Percentiles rank a stretch among this genome's conserved stretches.
phyloP scores from a whole-genome alignment of 2,329 filamentous ascomycete species.

The Fusarium domesticum region DNA sequence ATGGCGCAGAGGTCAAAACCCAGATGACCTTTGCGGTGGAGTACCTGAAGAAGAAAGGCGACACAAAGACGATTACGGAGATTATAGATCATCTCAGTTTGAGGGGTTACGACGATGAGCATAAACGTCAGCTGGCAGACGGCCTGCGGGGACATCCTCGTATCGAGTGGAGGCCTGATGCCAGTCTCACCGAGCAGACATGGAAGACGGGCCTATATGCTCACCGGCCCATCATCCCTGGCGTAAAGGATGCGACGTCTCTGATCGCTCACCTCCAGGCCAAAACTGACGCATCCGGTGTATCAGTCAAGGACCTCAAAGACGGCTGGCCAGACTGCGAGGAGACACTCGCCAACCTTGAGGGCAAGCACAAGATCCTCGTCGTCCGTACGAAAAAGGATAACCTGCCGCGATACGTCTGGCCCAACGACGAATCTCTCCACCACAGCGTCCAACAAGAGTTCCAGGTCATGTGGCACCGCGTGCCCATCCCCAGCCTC shows the following conservation, averaged over 20 bases:
- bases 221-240: constrained; percentile 76
- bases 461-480: constrained; percentile 80
- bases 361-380: constrained; percentile 73
- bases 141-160: constrained; percentile 65
- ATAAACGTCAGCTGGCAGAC: constrained; percentile 62
- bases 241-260: constrained; percentile 73
- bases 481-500: constrained; percentile 70
- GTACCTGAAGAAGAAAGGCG: constrained; percentile 70
- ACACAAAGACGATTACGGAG: constrained; percentile 67
- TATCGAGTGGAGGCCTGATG: constrained; percentile 55
- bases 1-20: constrained; percentile 77
- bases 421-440: constrained; percentile 80
- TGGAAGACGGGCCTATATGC: constrained; percentile 71
- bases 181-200: constrained; percentile 61
- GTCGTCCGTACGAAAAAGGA: constrained; percentile 93
- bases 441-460: constrained; percentile 74
- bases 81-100: constrained; percentile 80
- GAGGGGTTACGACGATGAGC: constrained; percentile 56
- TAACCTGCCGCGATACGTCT: constrained; percentile 78
- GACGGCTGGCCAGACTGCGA: constrained; percentile 92
- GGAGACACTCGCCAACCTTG: constrained; percentile 72
- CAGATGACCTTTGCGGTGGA: constrained; percentile 85
- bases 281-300: constrained; percentile 75
- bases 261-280: constrained; percentile 78
- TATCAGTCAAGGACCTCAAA: constrained; percentile 86